A percentile compares a stretch with the other conserved stretches of the same genome.
Evolutionary conservation across 352 stramenopile genomes (phyloP).

Genomic region (Pythium plurisporium): DNA sequence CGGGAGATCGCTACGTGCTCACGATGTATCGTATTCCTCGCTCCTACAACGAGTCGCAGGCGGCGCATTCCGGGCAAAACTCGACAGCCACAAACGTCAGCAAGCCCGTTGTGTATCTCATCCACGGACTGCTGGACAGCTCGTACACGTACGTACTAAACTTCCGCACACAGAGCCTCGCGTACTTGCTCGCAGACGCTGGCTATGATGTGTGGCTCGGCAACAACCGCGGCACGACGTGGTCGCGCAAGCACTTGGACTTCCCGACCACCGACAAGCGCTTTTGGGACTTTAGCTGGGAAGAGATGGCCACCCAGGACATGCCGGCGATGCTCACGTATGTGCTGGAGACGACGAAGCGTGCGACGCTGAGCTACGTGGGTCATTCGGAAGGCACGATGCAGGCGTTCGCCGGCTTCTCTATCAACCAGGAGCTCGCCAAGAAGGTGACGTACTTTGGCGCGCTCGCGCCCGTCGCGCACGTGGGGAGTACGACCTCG

Average conservation of each 20-base stretch:
- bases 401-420: slow-evolving; percentile 61
- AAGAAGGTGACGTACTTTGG: slow-evolving; percentile 64
- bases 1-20: slow-evolving; percentile 51
- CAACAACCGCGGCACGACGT: slow-evolving; percentile 59
- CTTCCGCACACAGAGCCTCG: slow-evolving; percentile 55
- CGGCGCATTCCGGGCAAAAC: not conserved
- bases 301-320: slow-evolving; percentile 50
- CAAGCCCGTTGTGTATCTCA: slow-evolving; percentile 50
- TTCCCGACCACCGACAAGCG: slow-evolving; percentile 32
- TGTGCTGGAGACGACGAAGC: slow-evolving; percentile 32
- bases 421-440: slow-evolving; percentile 43
- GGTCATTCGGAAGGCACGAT: slow-evolving; percentile 61
- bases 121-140: slow-evolving; percentile 54
- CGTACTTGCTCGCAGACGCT: slow-evolving; percentile 50
- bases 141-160: slow-evolving; percentile 62
- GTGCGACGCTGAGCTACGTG: slow-evolving; percentile 45
- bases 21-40: slow-evolving; percentile 64
- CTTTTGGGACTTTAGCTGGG: slow-evolving; percentile 59
- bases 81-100: not conserved
- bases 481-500: slow-evolving; percentile 36
- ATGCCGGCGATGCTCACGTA: slow-evolving; percentile 56
- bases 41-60: slow-evolving; percentile 45
- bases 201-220: slow-evolving; percentile 63
- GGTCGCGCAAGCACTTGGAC: slow-evolving; percentile 44
- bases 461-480: slow-evolving; percentile 47